phyloP scores from a whole-genome alignment of 2,329 filamentous ascomycete species.

The Ophiostoma tasmaniense region DNA sequence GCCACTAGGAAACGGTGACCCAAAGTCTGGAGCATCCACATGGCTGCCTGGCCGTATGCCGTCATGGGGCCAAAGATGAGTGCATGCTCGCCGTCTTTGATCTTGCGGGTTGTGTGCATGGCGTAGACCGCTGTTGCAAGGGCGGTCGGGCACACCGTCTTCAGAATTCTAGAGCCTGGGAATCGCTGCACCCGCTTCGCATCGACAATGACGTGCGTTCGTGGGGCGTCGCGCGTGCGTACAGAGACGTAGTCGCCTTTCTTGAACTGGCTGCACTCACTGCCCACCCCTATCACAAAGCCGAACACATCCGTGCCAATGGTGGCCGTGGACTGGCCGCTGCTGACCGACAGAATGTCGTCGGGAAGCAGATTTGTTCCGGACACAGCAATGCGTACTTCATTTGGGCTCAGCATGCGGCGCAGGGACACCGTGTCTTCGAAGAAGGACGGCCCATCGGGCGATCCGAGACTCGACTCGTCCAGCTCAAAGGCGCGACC shows the following conservation, averaged over 20 bases:
- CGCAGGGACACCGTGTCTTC: constrained; percentile 12
- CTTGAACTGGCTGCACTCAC: constrained; percentile 26
- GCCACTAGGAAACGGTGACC: constrained; percentile 33
- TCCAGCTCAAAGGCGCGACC: constrained; percentile 20
- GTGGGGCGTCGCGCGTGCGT: constrained; percentile 31
- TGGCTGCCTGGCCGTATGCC: constrained; percentile 35
- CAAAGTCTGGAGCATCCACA: constrained; percentile 30
- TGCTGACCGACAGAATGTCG: constrained; percentile 30
- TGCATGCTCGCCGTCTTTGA: constrained; percentile 28
- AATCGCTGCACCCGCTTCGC: constrained; percentile 28
- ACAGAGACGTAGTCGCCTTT: constrained; percentile 37
- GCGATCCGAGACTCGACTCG: constrained; percentile 9
- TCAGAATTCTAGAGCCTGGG: constrained; percentile 21
- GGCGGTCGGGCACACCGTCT: constrained; percentile 29
- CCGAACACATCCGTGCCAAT: constrained; percentile 34
- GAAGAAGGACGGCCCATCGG: constrained; percentile 20
- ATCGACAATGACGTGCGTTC: constrained; percentile 29
- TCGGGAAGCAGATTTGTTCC: constrained; percentile 29
- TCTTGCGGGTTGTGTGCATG: constrained; percentile 27
- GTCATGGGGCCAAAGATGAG: constrained; percentile 38
- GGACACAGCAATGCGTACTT: constrained; percentile 35
- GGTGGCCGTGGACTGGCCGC: not conserved
- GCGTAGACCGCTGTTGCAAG: constrained; percentile 37
- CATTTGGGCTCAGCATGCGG: constrained; percentile 24
- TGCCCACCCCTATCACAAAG: constrained; percentile 29